Evolutionary conservation across 805 yeast species (phyloP).

Genomic region (Metschnikowia corniflorae): DNA sequence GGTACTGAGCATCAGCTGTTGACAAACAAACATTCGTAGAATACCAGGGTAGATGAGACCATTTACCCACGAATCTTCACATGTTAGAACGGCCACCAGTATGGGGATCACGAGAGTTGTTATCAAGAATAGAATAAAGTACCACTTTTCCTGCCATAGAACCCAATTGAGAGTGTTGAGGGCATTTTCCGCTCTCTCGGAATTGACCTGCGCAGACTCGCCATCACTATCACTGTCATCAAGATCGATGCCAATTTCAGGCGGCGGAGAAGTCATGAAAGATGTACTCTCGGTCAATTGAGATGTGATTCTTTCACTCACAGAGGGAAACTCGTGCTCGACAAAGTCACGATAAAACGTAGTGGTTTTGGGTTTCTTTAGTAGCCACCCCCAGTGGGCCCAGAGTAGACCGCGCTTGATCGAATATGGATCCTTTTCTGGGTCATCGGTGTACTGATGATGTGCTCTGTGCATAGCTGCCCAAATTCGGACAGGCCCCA

Average conservation of each 20-base stretch:
- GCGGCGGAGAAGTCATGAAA: background rate
- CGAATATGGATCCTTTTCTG: constrained; percentile 85
- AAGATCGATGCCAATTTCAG: constrained; percentile 1
- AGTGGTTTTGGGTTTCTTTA: constrained; percentile 51
- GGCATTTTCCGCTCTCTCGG: constrained; percentile 8
- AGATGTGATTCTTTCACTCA: background rate
- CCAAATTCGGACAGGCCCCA: constrained; percentile 79
- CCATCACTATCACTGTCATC: constrained; percentile 15
- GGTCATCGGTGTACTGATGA: constrained; percentile 79
- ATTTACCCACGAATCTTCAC: constrained; percentile 31
- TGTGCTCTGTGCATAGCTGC: constrained; percentile 83
- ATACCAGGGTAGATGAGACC: constrained; percentile 70
- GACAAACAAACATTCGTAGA: constrained; percentile 64
- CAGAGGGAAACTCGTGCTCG: constrained; percentile 33
- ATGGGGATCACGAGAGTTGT: constrained; percentile 33
- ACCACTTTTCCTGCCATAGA: constrained; percentile 34
- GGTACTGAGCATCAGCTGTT: constrained; percentile 72
- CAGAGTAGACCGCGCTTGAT: constrained; percentile 75
- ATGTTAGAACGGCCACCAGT: constrained; percentile 21
- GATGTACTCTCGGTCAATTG: constrained; percentile 1
- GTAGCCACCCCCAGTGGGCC: constrained; percentile 88
- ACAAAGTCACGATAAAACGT: constrained; percentile 32
- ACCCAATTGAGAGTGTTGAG: constrained; percentile 22
- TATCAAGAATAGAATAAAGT: constrained; percentile 25
- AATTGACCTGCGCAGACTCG: constrained; percentile 5